Evolutionary conservation across 169 alveolate genomes (phyloP).

Genomic region (Plasmodium adleri): DNA sequence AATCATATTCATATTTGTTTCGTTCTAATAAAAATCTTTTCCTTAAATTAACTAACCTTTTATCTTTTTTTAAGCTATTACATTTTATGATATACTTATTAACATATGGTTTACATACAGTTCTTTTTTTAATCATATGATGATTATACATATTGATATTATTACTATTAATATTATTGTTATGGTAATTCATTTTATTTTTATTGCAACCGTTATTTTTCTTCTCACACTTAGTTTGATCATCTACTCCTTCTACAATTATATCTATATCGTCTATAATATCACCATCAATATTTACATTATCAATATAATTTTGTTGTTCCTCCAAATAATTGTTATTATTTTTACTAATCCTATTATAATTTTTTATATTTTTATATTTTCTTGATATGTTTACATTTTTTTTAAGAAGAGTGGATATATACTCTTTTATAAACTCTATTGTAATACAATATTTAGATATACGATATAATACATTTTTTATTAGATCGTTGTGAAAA

Average conservation of each 20-base stretch:
- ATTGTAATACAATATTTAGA: conserved; percentile 7
- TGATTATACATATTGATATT: neutral
- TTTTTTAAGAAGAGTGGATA: conserved; percentile 51
- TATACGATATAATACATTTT: conserved; percentile 17
- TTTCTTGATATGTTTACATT: conserved; percentile 10
- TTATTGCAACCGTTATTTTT: neutral
- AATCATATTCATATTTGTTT: conserved; percentile 49
- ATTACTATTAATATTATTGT: neutral
- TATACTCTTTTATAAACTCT: conserved; percentile 49
- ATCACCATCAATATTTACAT: too few species aligned
- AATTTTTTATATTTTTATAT: neutral
- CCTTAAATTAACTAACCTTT: conserved; percentile 4
- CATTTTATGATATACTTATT: neutral
- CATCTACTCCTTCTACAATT: too few species aligned
- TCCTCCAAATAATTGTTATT: too few species aligned
- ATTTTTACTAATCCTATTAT: neutral
- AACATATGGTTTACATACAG: neutral
- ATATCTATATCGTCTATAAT: too few species aligned
- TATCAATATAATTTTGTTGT: neutral
- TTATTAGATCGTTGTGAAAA: neutral
- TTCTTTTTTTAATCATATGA: neutral
- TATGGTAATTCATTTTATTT: neutral
- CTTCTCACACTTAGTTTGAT: too few species aligned
- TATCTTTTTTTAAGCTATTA: neutral
- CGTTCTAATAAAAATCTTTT: conserved; percentile 29